Base-by-base conservation (phyloP, 371 early-diverging fungal species). In the Mucor racemosus region DNA sequence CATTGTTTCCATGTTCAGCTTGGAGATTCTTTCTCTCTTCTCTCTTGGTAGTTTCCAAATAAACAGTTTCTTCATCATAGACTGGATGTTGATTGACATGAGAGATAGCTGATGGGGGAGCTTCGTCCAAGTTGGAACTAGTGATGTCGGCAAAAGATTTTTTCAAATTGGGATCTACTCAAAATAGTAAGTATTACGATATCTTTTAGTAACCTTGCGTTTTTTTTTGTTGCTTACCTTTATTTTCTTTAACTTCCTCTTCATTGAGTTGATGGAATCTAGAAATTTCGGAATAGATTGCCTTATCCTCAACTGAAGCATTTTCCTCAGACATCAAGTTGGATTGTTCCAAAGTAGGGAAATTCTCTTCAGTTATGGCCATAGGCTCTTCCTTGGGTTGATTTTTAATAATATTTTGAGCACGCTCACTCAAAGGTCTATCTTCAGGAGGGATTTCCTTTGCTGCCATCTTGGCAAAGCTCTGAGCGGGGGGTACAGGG, bases 391-490 rank as follows among this genome's bases (percentile, higher is more conserved):
- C 56, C 48, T 65, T 58, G 15, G 58, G 42, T 39, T 68, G 70
- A 3, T 65, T 60, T 8, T 75, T 60, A 10, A 68, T 57, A 4
- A 72, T 15, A 2, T 58, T 41, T 38, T 66, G 60, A 14, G 65
- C 63, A 4, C 75, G 71, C 0, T 66, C 74, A 62, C 67, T 70
- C 14, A 74, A 50, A 17, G 76, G 69, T 58, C 42, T 53, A 46
- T 65, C 36, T 38, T 73, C 68, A 1, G 71, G 69, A 33, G 78
- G 71, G 19, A 75, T 68, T 55, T 66, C 61, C 50, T 76, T 78
- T 33, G 81, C 74, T 40, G 79, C 81, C 7, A 76, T 62, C 54
- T 77, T 79, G 14, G 81, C 79, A 68, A 81, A 81, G 33, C 76
- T 75, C 38, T 75, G 66, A 15, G 75, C 53, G 4, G 75, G 56